These are phyloP conservation scores for Penicillium sp. DNA, from an alignment of 2,329 filamentous ascomycete genomes.

Conservation along the genomic window DNA sequence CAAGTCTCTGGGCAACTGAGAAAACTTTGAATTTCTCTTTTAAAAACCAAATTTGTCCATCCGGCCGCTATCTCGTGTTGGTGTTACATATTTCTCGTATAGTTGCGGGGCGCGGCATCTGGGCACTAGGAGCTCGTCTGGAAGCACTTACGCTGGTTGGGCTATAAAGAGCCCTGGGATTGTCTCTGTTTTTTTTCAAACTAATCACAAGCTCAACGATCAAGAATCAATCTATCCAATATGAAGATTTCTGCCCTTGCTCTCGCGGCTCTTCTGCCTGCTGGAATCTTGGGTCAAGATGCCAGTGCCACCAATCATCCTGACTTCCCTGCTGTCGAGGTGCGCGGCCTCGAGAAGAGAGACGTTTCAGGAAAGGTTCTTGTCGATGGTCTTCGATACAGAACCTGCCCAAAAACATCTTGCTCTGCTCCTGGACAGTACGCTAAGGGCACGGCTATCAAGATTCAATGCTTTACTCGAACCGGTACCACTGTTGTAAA, in stretches of 20 bases:
- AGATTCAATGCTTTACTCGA: slow-evolving; percentile 1
- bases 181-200: neutral
- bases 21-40: too few species aligned
- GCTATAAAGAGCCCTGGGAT: too few species aligned
- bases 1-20: too few species aligned
- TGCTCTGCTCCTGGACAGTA: slow-evolving; percentile 2
- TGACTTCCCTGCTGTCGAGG: neutral
- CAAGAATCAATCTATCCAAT: neutral
- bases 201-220: neutral
- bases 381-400: slow-evolving; percentile 2
- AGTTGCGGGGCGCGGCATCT: too few species aligned
- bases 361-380: neutral
- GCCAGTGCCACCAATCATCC: neutral
- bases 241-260: slow-evolving; percentile 4
- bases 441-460: neutral
- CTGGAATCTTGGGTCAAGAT: neutral
- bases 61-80: too few species aligned
- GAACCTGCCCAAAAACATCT: neutral
- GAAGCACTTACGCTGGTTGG: too few species aligned
- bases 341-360: neutral
- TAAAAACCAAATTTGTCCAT: too few species aligned
- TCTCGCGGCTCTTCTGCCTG: neutral
- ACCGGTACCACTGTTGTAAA: neutral
- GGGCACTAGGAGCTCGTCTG: too few species aligned
- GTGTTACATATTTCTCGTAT: too few species aligned